These are phyloP conservation scores for Euptelea pleiosperma DNA, from an alignment of 164 flowering plant species.

Conservation along the genomic window DNA sequence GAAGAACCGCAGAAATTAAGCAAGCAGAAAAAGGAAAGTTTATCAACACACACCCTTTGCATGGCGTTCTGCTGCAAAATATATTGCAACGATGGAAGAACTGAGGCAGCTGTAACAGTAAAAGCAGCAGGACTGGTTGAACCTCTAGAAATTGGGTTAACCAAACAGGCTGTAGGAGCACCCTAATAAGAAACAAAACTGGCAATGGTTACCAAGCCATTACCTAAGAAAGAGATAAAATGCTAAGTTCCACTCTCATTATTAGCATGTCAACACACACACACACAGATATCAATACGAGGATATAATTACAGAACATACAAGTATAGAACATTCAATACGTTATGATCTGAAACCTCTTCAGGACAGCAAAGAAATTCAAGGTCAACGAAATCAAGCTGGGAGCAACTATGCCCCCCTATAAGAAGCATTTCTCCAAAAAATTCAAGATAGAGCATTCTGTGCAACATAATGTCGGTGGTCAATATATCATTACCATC, in stretches of 20 bases:
- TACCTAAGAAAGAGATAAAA: constrained; percentile 31
- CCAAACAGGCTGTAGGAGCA: constrained; percentile 30
- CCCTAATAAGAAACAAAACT: constrained; percentile 37
- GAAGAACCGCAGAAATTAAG: constrained; percentile 2
- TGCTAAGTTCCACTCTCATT: too few species aligned
- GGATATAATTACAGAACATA: too few species aligned
- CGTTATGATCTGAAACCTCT: too few species aligned
- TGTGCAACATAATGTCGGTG: too few species aligned
- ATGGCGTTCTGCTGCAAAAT: constrained; percentile 52
- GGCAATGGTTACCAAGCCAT: constrained; percentile 34
- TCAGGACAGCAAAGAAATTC: too few species aligned
- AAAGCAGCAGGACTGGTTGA: constrained; percentile 25
- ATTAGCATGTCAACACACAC: too few species aligned
- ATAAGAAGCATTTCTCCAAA: neutral
- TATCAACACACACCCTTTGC: constrained; percentile 45
- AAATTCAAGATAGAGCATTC: too few species aligned
- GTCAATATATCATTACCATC: too few species aligned
- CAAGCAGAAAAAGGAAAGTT: neutral
- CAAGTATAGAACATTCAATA: too few species aligned
- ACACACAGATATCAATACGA: too few species aligned
- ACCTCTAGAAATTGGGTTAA: constrained; percentile 38
- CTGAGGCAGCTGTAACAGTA: constrained; percentile 33
- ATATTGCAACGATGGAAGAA: constrained; percentile 69
- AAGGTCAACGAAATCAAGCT: neutral
- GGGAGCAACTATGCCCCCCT: neutral